Percentiles rank a stretch among this genome's conserved stretches.
Evolutionary conservation across 2,329 filamentous ascomycete species (phyloP).

Genomic region (Alternaria angustiovoidea): DNA sequence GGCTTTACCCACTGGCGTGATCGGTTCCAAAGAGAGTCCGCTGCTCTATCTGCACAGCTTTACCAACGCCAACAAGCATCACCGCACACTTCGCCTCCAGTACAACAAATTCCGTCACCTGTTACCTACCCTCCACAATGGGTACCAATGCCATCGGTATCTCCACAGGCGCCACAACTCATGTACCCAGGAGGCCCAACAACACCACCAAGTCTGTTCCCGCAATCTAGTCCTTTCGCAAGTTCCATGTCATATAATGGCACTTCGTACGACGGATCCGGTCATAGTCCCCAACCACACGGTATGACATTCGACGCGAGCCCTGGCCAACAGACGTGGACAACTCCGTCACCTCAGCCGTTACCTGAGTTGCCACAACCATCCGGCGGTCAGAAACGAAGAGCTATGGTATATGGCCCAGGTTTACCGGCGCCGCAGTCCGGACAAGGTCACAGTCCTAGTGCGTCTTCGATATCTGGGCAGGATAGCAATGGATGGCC

Average conservation of each 20-base stretch:
- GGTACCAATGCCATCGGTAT: conserved; percentile 34
- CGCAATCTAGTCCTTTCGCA: conserved; percentile 40
- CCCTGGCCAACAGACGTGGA: conserved; percentile 28
- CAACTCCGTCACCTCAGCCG: conserved; percentile 39
- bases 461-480: conserved; percentile 7
- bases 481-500: conserved; percentile 8
- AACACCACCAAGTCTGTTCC: conserved; percentile 41
- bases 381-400: conserved; percentile 40
- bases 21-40: conserved; percentile 57
- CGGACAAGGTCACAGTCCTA: conserved; percentile 19
- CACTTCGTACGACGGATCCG: conserved; percentile 29
- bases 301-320: conserved; percentile 23
- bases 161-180: conserved; percentile 34
- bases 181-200: conserved; percentile 38
- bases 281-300: conserved; percentile 25
- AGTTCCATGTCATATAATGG: conserved; percentile 40
- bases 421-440: conserved; percentile 27
- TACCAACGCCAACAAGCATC: conserved; percentile 46
- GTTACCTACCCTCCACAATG: conserved; percentile 37
- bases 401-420: conserved; percentile 42
- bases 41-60: conserved; percentile 52
- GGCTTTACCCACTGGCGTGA: conserved; percentile 61
- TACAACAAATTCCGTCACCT: conserved; percentile 21
- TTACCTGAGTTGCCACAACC: conserved; percentile 45
- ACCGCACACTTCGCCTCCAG: conserved; percentile 34